Evolutionary conservation across 1,284 basidiomycete species (phyloP).

Genomic region (Phellopilus nigrolimitatus): DNA sequence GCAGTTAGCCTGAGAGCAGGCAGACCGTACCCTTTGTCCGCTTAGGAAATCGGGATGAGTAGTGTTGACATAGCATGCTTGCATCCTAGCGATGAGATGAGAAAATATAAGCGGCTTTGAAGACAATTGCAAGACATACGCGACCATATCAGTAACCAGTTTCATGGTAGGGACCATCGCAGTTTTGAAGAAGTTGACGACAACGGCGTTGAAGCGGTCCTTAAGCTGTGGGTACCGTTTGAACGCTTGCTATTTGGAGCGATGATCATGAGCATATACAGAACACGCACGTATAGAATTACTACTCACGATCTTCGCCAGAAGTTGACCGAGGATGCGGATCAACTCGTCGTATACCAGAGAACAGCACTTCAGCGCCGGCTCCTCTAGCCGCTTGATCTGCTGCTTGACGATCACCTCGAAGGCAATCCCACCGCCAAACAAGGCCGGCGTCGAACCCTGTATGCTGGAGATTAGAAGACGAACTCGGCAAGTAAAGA

Average conservation of each 20-base stretch:
- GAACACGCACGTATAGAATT: background rate
- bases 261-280: background rate
- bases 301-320: conserved; percentile 83
- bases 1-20: conserved; percentile 7
- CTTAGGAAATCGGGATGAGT: conserved; percentile 98
- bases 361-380: conserved; percentile 87
- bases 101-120: conserved; percentile 1
- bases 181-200: conserved; percentile 94
- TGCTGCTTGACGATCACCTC: conserved; percentile 99
- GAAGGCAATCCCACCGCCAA: conserved; percentile 95
- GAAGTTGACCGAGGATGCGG: conserved; percentile 86
- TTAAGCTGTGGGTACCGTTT: conserved; percentile 91
- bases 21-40: conserved; percentile 71
- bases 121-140: conserved; percentile 45
- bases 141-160: conserved; percentile 88
- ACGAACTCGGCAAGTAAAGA: background rate
- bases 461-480: conserved; percentile 30
- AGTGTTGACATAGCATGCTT: conserved; percentile 98
- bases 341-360: conserved; percentile 97
- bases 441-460: conserved; percentile 94
- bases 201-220: conserved; percentile 91
- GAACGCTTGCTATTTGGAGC: conserved; percentile 86
- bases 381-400: conserved; percentile 94
- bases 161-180: conserved; percentile 94
- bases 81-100: conserved; percentile 66